Conservation (phyloP, 202 grass and related monocot species). For the Carex sylvatica region DNA sequence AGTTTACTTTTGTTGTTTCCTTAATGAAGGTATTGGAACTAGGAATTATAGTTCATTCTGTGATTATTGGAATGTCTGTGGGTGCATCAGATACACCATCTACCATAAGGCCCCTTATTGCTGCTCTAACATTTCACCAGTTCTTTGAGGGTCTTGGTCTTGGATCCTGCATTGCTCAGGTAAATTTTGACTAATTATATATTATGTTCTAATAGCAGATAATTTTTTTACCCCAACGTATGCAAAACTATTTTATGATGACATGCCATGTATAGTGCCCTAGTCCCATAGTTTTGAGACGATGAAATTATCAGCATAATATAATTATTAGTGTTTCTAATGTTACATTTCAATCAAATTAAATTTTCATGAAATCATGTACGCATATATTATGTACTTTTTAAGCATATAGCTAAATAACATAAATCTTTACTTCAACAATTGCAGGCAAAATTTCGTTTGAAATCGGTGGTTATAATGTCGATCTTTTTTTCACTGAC, state of each 20-base stretch:
- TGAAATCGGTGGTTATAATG: slow-evolving; percentile 44
- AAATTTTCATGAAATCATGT: background rate
- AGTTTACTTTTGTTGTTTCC: background rate
- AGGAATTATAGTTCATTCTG: slow-evolving; percentile 72
- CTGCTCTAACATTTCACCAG: slow-evolving; percentile 58
- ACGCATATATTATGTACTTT: too few species aligned
- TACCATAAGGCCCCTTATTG: slow-evolving; percentile 53
- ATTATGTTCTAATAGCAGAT: too few species aligned
- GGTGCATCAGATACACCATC: slow-evolving; percentile 42
- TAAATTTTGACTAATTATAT: slow-evolving; percentile 6
- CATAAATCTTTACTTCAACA: background rate
- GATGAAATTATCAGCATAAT: background rate
- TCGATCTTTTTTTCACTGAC: slow-evolving; percentile 66
- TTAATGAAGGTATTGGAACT: slow-evolving; percentile 56
- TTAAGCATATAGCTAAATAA: background rate
- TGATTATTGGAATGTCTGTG: slow-evolving; percentile 70
- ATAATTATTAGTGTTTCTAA: background rate
- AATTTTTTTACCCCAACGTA: too few species aligned
- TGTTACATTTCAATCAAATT: background rate
- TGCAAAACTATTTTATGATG: background rate
- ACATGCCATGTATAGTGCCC: background rate
- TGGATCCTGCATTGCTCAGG: slow-evolving; percentile 67
- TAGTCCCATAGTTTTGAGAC: background rate
- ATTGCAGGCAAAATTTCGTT: slow-evolving; percentile 54
- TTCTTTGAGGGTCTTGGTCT: slow-evolving; percentile 75